phyloP scores from a whole-genome alignment of 805 yeast genomes.

The Candida dajiaensis region DNA sequence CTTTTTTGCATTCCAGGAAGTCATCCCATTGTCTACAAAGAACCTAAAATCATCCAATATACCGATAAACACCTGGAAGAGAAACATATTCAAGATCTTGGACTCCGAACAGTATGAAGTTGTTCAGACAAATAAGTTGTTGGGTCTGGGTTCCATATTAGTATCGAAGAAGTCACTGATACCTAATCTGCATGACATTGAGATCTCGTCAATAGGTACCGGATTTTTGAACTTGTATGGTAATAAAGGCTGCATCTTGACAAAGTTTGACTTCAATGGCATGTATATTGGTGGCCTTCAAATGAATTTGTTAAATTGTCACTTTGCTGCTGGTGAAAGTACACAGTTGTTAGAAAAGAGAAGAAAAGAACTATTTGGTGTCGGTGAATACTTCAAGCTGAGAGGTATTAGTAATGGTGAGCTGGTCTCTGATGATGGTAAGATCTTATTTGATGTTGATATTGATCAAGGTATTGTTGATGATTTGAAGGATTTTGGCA shows the following conservation, averaged over 20 bases:
- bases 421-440: slow-evolving; percentile 15
- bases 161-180: slow-evolving; percentile 29
- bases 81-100: slow-evolving; percentile 16
- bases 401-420: slow-evolving; percentile 15
- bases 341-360: slow-evolving; percentile 31
- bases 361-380: slow-evolving; percentile 39
- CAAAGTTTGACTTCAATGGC: neutral
- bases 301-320: slow-evolving; percentile 42
- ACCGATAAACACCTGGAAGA: slow-evolving; percentile 30
- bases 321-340: slow-evolving; percentile 47
- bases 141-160: slow-evolving; percentile 46
- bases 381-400: slow-evolving; percentile 25
- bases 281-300: slow-evolving; percentile 21
- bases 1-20: slow-evolving; percentile 44
- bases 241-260: slow-evolving; percentile 40
- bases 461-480: slow-evolving; percentile 8
- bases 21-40: slow-evolving; percentile 39
- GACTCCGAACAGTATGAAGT: slow-evolving; percentile 27
- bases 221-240: slow-evolving; percentile 55
- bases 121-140: slow-evolving; percentile 39
- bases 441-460: slow-evolving; percentile 24
- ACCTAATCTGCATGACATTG: slow-evolving; percentile 34
- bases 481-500: slow-evolving; percentile 5
- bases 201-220: slow-evolving; percentile 43
- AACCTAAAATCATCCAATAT: slow-evolving; percentile 30